Conservation (phyloP, 1,284 basidiomycete species). For the Singerocomus inundabilis region DNA sequence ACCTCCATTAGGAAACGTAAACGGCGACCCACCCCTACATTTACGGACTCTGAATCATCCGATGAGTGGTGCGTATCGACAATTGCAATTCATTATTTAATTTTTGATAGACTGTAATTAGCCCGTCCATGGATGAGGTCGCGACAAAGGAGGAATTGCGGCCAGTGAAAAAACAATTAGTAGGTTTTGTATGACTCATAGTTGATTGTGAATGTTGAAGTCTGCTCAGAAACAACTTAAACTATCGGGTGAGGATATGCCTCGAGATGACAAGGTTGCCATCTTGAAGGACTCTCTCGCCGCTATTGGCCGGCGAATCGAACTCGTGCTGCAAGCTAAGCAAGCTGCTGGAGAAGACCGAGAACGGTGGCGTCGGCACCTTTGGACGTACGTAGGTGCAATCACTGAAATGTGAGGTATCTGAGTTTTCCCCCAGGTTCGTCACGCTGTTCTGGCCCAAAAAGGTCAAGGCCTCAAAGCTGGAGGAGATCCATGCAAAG, state of each 20-base stretch:
- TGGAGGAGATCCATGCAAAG: slow-evolving; percentile 92
- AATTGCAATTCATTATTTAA: neutral
- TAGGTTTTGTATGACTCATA: slow-evolving; percentile 38
- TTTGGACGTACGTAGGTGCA: slow-evolving; percentile 81
- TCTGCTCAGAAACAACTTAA: slow-evolving; percentile 86
- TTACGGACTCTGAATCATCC: slow-evolving; percentile 85
- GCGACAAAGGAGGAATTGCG: slow-evolving; percentile 94
- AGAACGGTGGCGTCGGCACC: slow-evolving; percentile 87
- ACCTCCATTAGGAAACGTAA: slow-evolving; percentile 70
- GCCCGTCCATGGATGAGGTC: slow-evolving; percentile 94
- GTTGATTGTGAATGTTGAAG: slow-evolving; percentile 9
- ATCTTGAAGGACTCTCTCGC: slow-evolving; percentile 95
- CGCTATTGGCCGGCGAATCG: slow-evolving; percentile 92
- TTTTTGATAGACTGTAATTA: slow-evolving; percentile 31
- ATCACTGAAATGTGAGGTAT: neutral
- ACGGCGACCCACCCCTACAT: slow-evolving; percentile 85
- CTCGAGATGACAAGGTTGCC: slow-evolving; percentile 91
- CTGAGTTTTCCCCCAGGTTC: slow-evolving; percentile 52
- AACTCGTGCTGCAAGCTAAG: slow-evolving; percentile 78
- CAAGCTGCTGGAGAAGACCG: slow-evolving; percentile 73
- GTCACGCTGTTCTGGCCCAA: slow-evolving; percentile 97
- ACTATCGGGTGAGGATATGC: slow-evolving; percentile 87
- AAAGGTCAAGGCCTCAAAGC: slow-evolving; percentile 87
- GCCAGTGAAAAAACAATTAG: slow-evolving; percentile 95
- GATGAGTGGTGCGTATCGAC: slow-evolving; percentile 73